A percentile compares a stretch with the other conserved stretches of the same genome.
Conservation (phyloP, 2,329 filamentous ascomycete species). For the Zalaria sp. region DNA sequence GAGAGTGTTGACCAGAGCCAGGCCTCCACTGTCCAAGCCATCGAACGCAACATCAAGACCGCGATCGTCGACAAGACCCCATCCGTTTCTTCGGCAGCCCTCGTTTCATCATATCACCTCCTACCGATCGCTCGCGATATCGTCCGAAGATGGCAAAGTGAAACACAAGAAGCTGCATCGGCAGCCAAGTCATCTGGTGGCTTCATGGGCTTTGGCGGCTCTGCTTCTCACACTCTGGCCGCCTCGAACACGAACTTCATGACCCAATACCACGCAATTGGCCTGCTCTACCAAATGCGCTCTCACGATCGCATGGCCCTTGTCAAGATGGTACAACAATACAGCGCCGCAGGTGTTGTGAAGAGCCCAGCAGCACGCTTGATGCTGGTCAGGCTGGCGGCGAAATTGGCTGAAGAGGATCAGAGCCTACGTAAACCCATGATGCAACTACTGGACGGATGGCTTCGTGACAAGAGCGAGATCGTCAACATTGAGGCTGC, state of each 20-base stretch:
- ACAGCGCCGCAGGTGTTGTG: constrained; percentile 76
- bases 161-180: constrained; percentile 91
- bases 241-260: constrained; percentile 80
- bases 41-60: constrained; percentile 97
- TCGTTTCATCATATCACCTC: constrained; percentile 95
- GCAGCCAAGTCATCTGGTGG: constrained; percentile 77
- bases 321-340: constrained; percentile 99
- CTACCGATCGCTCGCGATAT: constrained; percentile 92
- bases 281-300: constrained; percentile 93
- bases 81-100: constrained; percentile 86
- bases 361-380: constrained; percentile 91
- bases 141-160: constrained; percentile 93
- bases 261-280: constrained; percentile 97
- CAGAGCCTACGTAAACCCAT: constrained; percentile 79
- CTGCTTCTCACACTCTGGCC: constrained; percentile 56
- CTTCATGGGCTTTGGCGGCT: constrained; percentile 83
- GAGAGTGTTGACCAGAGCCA: constrained; percentile 23
- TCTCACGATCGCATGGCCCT: constrained; percentile 95
- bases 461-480: constrained; percentile 96
- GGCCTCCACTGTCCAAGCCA: constrained; percentile 91
- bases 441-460: constrained; percentile 92
- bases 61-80: constrained; percentile 98
- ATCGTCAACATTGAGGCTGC: constrained; percentile 99
- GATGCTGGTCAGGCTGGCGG: constrained; percentile 81
- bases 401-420: constrained; percentile 90